Percentiles rank a stretch among this genome's conserved stretches.
phyloP scores from a whole-genome alignment of 2,329 filamentous ascomycete genomes.

The Helotiales sp. region DNA sequence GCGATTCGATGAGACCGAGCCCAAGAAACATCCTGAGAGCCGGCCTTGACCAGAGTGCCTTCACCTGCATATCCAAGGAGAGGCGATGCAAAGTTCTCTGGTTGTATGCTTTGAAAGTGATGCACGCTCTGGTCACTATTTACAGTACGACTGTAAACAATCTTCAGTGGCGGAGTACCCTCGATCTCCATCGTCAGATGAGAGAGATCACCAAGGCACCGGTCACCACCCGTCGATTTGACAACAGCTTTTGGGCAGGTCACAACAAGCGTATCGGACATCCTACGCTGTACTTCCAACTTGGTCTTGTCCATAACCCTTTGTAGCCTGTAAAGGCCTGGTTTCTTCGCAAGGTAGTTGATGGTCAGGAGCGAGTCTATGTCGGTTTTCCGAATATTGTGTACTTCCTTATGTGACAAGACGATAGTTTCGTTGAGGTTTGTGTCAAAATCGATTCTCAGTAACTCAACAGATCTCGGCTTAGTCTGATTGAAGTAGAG shows the following conservation, averaged over 20 bases:
- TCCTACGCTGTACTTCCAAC: slow-evolving; percentile 81
- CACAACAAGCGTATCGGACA: slow-evolving; percentile 82
- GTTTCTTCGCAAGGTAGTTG: slow-evolving; percentile 78
- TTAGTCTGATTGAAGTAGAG: slow-evolving; percentile 93
- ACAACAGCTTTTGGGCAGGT: slow-evolving; percentile 82
- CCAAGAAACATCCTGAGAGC: slow-evolving; percentile 77
- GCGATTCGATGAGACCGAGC: slow-evolving; percentile 74
- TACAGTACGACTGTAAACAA: slow-evolving; percentile 88
- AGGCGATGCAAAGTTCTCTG: slow-evolving; percentile 82
- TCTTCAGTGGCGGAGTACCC: slow-evolving; percentile 88
- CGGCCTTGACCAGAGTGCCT: slow-evolving; percentile 60
- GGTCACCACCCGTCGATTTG: slow-evolving; percentile 65
- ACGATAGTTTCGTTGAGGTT: slow-evolving; percentile 80
- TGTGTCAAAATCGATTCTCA: slow-evolving; percentile 83
- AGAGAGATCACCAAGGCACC: slow-evolving; percentile 87
- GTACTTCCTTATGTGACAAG: slow-evolving; percentile 75
- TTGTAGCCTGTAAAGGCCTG: slow-evolving; percentile 83
- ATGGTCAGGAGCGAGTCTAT: slow-evolving; percentile 66
- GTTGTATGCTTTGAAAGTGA: slow-evolving; percentile 91
- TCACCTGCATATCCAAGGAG: slow-evolving; percentile 66
- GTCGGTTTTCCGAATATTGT: slow-evolving; percentile 67
- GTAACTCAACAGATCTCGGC: slow-evolving; percentile 85
- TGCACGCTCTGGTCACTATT: slow-evolving; percentile 84
- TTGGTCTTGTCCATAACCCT: slow-evolving; percentile 93
- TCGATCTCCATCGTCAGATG: slow-evolving; percentile 82